These are phyloP conservation scores for Rusavskia elegans DNA, from an alignment of 495 filamentous ascomycete species.

Conservation along the genomic window DNA sequence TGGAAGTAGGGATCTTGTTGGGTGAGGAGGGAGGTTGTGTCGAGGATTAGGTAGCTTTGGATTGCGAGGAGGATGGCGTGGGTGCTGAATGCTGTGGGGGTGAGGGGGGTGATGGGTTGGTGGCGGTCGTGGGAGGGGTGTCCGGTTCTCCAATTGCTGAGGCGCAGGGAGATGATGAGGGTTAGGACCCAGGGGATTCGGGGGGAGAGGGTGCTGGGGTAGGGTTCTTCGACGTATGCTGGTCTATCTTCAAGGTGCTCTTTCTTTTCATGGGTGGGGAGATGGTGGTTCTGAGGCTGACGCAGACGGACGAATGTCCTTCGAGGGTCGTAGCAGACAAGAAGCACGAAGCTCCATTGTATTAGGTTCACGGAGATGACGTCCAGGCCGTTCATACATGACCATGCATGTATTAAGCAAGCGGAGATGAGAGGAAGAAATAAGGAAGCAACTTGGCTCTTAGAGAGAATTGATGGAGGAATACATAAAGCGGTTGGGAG, in stretches of 20 bases:
- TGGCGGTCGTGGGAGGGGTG: conserved; percentile 6
- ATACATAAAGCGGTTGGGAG: conserved; percentile 8
- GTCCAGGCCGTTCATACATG: conserved; percentile 4
- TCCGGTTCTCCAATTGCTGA: conserved; percentile 9
- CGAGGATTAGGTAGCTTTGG: conserved; percentile 5
- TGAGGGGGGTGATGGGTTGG: neutral
- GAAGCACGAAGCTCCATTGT: conserved; percentile 7
- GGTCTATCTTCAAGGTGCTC: too few species aligned
- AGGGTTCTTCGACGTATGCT: conserved; percentile 6
- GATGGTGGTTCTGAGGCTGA: too few species aligned
- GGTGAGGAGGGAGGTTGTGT: conserved; percentile 4
- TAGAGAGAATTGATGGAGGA: conserved; percentile 5
- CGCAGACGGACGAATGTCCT: too few species aligned
- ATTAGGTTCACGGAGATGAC: conserved; percentile 9
- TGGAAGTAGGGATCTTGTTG: conserved; percentile 10
- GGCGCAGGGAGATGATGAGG: conserved; percentile 7
- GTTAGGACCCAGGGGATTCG: conserved; percentile 11
- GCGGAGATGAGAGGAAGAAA: conserved; percentile 11
- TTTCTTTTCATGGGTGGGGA: too few species aligned
- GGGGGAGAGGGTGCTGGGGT: neutral
- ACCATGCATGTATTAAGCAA: conserved; percentile 3
- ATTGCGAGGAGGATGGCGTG: neutral
- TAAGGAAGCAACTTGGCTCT: neutral
- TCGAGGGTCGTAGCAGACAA: conserved; percentile 1
- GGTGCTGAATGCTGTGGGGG: neutral